Evolutionary conservation across 2,329 filamentous ascomycete species (phyloP).

Genomic region (Cladosporium sp.): DNA sequence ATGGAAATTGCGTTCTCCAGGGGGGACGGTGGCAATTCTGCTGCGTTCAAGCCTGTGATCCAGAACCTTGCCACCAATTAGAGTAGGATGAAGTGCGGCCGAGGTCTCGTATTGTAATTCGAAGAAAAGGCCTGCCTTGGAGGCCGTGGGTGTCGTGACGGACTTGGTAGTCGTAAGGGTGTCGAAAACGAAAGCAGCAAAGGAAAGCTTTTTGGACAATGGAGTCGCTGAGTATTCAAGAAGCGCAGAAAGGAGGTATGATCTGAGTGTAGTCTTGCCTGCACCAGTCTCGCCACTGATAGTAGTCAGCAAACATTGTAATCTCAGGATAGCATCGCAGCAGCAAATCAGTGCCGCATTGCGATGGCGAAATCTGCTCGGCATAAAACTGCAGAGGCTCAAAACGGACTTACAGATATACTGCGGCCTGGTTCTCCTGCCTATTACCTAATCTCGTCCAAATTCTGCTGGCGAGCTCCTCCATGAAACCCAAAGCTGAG

Average conservation of each 20-base stretch:
- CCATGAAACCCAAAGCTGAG: slow-evolving; percentile 85
- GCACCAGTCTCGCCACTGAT: slow-evolving; percentile 87
- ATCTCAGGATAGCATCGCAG: background rate
- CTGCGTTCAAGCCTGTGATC: slow-evolving; percentile 91
- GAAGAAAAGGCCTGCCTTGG: slow-evolving; percentile 91
- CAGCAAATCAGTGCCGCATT: too few relatives aligned
- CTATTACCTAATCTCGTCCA: slow-evolving; percentile 81
- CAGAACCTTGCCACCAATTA: slow-evolving; percentile 90
- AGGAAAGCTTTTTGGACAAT: slow-evolving; percentile 85
- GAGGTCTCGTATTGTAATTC: slow-evolving; percentile 95
- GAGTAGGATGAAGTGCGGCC: slow-evolving; percentile 73
- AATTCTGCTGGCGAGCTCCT: slow-evolving; percentile 83
- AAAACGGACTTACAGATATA: slow-evolving; percentile 73
- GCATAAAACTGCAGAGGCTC: background rate
- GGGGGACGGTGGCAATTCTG: slow-evolving; percentile 85
- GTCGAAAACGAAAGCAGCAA: slow-evolving; percentile 93
- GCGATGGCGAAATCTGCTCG: too few relatives aligned
- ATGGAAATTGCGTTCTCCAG: slow-evolving; percentile 95
- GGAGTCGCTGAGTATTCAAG: slow-evolving; percentile 89
- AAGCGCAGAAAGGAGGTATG: slow-evolving; percentile 79
- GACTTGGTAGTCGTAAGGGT: slow-evolving; percentile 96
- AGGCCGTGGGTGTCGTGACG: slow-evolving; percentile 88
- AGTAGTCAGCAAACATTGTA: slow-evolving; percentile 14
- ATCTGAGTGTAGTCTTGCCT: slow-evolving; percentile 91
- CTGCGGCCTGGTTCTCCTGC: slow-evolving; percentile 86